These are phyloP conservation scores for Kentomonas sorsogonicus DNA, from an alignment of 208 protist species.

Conservation along the genomic window DNA sequence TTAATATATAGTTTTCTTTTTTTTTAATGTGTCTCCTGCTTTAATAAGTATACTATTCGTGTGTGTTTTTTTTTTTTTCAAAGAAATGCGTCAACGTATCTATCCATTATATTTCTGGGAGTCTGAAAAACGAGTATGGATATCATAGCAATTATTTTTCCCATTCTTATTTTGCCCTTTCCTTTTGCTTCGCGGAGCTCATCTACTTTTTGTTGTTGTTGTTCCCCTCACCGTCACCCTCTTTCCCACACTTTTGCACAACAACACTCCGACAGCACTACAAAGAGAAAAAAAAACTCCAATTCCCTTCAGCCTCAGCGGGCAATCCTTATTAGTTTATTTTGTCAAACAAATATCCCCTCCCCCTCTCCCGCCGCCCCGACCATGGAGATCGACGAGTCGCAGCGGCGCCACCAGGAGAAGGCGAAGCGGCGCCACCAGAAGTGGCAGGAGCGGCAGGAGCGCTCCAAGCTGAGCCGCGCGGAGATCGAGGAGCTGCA, in stretches of 20 bases:
- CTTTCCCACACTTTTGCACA: neutral
- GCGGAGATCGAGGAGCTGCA: slow-evolving; percentile 60
- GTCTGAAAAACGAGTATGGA: no score
- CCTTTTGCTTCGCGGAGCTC: neutral
- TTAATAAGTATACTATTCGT: slow-evolving; percentile 5
- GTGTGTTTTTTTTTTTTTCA: slow-evolving; percentile 9
- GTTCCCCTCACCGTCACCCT: neutral
- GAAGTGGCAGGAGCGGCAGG: slow-evolving; percentile 77
- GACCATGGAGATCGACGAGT: slow-evolving; percentile 23
- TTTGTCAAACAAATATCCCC: no score
- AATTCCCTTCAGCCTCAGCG: neutral
- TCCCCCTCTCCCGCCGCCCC: neutral
- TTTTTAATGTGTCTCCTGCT: neutral
- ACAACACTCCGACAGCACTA: neutral
- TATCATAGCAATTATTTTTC: no score
- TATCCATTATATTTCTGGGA: no score
- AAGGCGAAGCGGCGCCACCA: slow-evolving; percentile 55
- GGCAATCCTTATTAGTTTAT: no score
- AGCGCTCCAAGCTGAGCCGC: slow-evolving; percentile 65
- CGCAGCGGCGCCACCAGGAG: slow-evolving; percentile 23
- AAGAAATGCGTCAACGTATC: no score
- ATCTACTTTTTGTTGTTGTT: neutral
- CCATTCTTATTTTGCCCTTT: slow-evolving; percentile 4
- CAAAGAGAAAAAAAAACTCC: neutral
- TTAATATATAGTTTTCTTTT: slow-evolving; percentile 2